Conservation (phyloP, 305 asterid species). For the Rubia peregrina region DNA sequence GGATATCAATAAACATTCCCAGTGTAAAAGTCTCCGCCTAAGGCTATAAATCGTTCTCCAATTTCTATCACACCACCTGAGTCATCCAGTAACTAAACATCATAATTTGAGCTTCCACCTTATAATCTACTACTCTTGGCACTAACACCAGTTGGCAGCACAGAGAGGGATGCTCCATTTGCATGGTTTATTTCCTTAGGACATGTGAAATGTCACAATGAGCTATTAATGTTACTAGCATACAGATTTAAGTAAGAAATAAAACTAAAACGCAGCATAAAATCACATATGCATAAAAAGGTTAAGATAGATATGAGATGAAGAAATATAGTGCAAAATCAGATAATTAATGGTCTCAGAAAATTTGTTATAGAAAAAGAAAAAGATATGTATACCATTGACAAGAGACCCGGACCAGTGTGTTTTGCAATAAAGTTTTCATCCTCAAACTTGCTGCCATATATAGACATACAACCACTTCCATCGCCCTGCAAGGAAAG, state of each 20-base stretch:
- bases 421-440: conserved; percentile 93
- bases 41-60: neutral
- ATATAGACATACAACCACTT: conserved; percentile 80
- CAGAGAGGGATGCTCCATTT: neutral
- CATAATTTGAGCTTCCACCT: neutral
- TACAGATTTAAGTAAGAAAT: neutral
- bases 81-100: neutral
- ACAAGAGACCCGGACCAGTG: conserved; percentile 94
- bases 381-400: conserved; percentile 54
- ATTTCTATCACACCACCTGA: neutral
- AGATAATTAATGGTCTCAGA: conserved; percentile 2
- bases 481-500: conserved; percentile 84
- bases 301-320: neutral
- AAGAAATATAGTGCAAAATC: neutral
- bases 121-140: neutral
- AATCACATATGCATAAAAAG: neutral
- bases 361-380: conserved; percentile 5
- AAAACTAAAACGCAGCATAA: neutral
- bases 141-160: neutral
- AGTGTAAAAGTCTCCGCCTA: neutral
- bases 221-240: neutral
- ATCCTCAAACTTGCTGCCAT: conserved; percentile 94
- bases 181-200: neutral
- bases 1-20: neutral
- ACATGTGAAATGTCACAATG: neutral